Evolutionary conservation across 164 flowering plant species (phyloP).

Genomic region (Cinnamomum chago): DNA sequence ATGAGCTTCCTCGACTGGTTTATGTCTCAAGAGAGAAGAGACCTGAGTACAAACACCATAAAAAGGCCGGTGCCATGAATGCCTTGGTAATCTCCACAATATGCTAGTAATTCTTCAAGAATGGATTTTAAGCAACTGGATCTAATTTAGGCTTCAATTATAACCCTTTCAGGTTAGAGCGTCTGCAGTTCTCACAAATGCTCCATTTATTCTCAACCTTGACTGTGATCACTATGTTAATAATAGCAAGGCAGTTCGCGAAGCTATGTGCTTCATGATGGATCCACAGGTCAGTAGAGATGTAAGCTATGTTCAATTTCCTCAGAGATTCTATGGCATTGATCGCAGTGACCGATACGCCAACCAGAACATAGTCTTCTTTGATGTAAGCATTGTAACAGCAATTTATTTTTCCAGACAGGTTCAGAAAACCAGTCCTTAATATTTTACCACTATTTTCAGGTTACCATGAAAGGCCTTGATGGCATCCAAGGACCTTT

Average conservation of each 20-base stretch:
- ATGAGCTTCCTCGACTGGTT: constrained; percentile 93
- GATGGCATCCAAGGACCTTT: constrained; percentile 99
- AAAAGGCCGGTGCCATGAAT: constrained; percentile 98
- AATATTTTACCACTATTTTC: constrained; percentile 13
- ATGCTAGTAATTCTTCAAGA: neutral
- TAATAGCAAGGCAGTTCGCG: constrained; percentile 93
- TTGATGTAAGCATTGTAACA: constrained; percentile 65
- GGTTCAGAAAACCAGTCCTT: neutral
- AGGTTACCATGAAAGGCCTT: constrained; percentile 97
- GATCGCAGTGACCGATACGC: constrained; percentile 96
- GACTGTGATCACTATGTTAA: constrained; percentile 98
- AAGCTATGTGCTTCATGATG: constrained; percentile 98
- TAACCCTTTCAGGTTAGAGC: constrained; percentile 68
- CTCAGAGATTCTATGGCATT: constrained; percentile 98
- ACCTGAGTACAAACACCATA: constrained; percentile 95
- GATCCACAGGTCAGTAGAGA: constrained; percentile 84
- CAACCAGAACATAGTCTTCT: constrained; percentile 89
- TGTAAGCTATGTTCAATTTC: constrained; percentile 90
- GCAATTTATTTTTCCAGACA: neutral
- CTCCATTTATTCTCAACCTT: constrained; percentile 93
- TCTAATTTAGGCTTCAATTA: constrained; percentile 9
- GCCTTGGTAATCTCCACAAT: constrained; percentile 59
- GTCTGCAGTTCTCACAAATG: constrained; percentile 96
- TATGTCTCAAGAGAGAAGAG: constrained; percentile 98
- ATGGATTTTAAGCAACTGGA: neutral